These are phyloP conservation scores for Lepidium africanum DNA, from an alignment of 345 rosid genomes.

Conservation along the genomic window DNA sequence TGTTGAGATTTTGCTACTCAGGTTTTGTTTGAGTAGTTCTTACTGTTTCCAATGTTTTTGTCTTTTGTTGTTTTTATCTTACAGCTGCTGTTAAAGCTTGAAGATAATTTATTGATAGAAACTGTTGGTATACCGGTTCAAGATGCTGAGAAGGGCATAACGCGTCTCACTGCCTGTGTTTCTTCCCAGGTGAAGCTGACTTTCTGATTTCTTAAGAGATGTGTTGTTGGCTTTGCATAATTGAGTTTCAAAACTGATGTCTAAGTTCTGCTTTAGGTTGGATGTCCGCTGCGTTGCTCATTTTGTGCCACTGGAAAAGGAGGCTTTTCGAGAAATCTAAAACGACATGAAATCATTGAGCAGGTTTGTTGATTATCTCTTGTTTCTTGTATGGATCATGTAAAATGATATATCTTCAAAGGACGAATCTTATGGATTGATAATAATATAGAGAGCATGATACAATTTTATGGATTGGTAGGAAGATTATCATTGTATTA, in stretches of 20 bases:
- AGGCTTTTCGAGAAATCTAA: constrained; percentile 88
- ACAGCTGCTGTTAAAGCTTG: constrained; percentile 72
- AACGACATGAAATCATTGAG: constrained; percentile 80
- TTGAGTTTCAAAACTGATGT: constrained; percentile 4
- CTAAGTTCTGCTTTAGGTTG: constrained; percentile 52
- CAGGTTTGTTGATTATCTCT: constrained; percentile 45
- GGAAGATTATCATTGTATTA: neutral
- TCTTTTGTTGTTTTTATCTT: constrained; percentile 11
- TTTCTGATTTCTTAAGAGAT: neutral
- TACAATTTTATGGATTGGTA: neutral
- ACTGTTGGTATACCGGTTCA: constrained; percentile 92
- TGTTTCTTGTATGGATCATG: constrained; percentile 3
- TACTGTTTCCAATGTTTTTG: neutral
- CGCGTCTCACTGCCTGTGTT: constrained; percentile 91
- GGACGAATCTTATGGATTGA: neutral
- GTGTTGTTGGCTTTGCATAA: neutral
- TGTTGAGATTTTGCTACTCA: constrained; percentile 1
- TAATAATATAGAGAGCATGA: neutral
- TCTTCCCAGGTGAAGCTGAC: constrained; percentile 70
- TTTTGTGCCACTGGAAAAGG: constrained; percentile 99
- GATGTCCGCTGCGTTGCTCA: constrained; percentile 93
- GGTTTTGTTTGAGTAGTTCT: neutral
- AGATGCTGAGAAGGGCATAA: constrained; percentile 63
- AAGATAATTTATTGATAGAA: constrained; percentile 84
- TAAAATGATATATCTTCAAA: neutral